Conservation (phyloP, 345 rosid species). For the Acer saccharum region DNA sequence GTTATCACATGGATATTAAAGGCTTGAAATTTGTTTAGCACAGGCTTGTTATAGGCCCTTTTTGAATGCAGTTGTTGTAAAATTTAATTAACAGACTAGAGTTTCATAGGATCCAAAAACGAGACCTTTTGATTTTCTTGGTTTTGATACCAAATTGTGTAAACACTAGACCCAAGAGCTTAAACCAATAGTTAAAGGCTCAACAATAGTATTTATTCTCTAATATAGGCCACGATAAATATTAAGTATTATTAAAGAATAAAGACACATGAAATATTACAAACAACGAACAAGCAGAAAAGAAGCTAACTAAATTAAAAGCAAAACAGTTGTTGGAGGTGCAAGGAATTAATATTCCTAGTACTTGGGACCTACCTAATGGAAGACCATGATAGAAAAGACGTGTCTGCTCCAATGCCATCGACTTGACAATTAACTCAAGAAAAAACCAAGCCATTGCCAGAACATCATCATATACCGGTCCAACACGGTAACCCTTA, state of each 20-base stretch:
- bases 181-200: background rate
- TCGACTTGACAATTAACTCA: constrained; percentile 94
- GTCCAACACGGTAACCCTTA: constrained; percentile 99
- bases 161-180: background rate
- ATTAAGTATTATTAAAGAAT: background rate
- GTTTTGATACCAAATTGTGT: background rate
- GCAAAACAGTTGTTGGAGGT: background rate
- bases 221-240: background rate
- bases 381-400: constrained; percentile 87
- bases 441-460: constrained; percentile 99
- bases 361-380: constrained; percentile 51
- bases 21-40: background rate
- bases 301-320: background rate
- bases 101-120: background rate
- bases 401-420: constrained; percentile 97
- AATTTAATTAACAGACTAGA: background rate
- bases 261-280: background rate
- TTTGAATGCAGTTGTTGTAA: background rate
- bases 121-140: background rate
- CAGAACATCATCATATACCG: constrained; percentile 96
- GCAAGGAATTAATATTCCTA: background rate
- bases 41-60: background rate
- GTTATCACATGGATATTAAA: background rate
- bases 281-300: background rate
- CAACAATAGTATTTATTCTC: background rate